Base-by-base conservation (phyloP, 768 basidiomycete species). In the Butyriboletus loyo region DNA sequence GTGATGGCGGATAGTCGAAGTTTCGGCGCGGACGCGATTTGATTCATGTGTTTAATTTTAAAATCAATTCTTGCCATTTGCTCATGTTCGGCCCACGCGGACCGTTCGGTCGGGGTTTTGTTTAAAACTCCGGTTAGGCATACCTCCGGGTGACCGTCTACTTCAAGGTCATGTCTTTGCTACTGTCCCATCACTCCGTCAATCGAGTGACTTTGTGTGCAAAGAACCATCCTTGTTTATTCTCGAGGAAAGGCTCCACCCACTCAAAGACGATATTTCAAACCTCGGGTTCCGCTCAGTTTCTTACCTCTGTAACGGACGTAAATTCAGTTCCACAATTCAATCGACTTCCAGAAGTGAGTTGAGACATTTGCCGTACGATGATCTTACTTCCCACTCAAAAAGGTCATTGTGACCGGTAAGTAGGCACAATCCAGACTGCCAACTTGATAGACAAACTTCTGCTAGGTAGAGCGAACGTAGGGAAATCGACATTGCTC, bases 401-500 rank as follows among this genome's bases (percentile, higher is more conserved):
- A 39, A 34, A 61, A 67, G 66, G 51, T 67, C 2, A 45, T 66
- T 25, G 66, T 68, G 5, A 68, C 66, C 1, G 66, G 66, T 68
- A 41, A 56, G 62, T 25, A 40, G 5, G 10, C n/a, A 14, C 40
- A 11, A 21, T 35, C 35, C 27, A 24, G 4, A 10, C n/a, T 17
- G 37, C 35, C n/a, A 25, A 4, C 38, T 42, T 19, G 41, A 28
- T 32, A 15, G 15, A 38, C 37, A 11, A 31, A 24, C 22, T 2
- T 36, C 17, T 47, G 39, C 19, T 53, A 87, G 89, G 89, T 19
- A 83, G 89, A 53, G 87, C 89, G 3, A 91, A 91, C 61, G 83
- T 76, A 22, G 89, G 89, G 25, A 91, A 91, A 66, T 89, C 87
- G 1, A 79, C 84, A 4, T 67, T 91, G 28, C 75, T 90, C 9